Evolutionary conservation across 208 protist genomes (phyloP), one percentile per base, ranked within the genome.

Genomic region (Phytomonas francai): DNA sequence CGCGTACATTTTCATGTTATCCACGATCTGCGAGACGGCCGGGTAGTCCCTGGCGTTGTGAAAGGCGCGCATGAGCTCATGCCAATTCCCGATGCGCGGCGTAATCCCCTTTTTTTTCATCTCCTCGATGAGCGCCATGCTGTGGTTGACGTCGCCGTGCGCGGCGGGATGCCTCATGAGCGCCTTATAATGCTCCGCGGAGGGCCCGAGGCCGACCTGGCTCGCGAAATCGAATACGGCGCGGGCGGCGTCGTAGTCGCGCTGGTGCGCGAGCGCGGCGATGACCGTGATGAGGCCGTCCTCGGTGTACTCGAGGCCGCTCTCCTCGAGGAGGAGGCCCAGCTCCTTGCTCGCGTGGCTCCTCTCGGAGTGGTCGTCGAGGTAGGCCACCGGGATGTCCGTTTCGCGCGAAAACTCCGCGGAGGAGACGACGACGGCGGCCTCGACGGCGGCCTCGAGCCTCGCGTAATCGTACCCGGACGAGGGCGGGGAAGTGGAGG

Each of bases 1-100:
- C 32, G 87, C 91, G 73, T 91, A 94, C 84, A 93, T 92, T 66
- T 94, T 96, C 91, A 96, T 96, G 72, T 95, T 91, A 63, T 88
- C 78, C 14, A 94, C 80, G 65, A 97, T 84, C 69, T 91, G 81
- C 62, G 81, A 73, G 8, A 94, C 89, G 30, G 88, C 88, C 14
- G 78, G 74, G 62, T 92, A 87, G 70, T 97, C 91, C n/a, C 85
- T 79, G n/a, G 81, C 82, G 36, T 84, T 70, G 71, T 94, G 77
- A 72, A 95, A 93, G 32, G 83, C 67, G 45, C 84, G 76, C 75
- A 97, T 94, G 19, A 97, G 79, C 68, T 94, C 88, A 70, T 97
- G 91, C 84, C 89, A 97, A 67, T 95, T 97, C 32, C 89, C 85
- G 54, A 96, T 91, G n/a, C 89, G 84, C 22, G 91, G 91, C 1